These are phyloP conservation scores for Salix exigua DNA, from an alignment of 345 rosid genomes.

Conservation along the genomic window DNA sequence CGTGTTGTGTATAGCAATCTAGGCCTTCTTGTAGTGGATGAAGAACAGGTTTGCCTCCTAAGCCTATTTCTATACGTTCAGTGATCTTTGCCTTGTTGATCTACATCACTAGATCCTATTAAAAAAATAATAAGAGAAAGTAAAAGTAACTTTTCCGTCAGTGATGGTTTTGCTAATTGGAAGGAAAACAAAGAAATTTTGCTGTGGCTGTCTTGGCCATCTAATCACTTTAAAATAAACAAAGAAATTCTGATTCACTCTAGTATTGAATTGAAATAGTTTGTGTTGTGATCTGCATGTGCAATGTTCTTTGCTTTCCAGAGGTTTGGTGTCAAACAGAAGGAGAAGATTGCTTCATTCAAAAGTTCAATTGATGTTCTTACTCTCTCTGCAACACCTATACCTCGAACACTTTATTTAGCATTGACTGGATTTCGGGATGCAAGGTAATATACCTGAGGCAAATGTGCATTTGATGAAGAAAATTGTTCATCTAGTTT, in stretches of 20 bases:
- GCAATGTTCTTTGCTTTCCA: conserved; percentile 33
- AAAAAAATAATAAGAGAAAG: not conserved
- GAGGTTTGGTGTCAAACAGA: conserved; percentile 98
- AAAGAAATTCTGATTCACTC: not conserved
- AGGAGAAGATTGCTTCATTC: conserved; percentile 93
- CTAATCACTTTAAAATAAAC: not conserved
- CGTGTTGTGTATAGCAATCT: conserved; percentile 85
- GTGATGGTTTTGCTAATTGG: not conserved
- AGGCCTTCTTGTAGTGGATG: conserved; percentile 96
- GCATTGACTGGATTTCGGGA: conserved; percentile 97
- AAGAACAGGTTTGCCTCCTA: conserved; percentile 78
- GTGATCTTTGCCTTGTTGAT: conserved; percentile 7
- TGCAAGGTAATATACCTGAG: conserved; percentile 64
- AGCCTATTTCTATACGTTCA: conserved; percentile 4
- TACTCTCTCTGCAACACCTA: conserved; percentile 94
- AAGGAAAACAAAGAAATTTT: not conserved
- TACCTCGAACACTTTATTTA: conserved; percentile 91
- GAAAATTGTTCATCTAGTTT: conserved; percentile 4
- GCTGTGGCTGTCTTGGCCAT: not conserved
- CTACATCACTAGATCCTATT: not conserved
- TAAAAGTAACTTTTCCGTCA: not conserved
- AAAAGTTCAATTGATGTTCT: conserved; percentile 94
- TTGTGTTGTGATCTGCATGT: conserved; percentile 8
- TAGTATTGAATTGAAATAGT: not conserved
- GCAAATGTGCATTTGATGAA: not conserved